These are phyloP conservation scores for Candida taoyuanica DNA, from an alignment of 805 yeast genomes.

Conservation along the genomic window DNA sequence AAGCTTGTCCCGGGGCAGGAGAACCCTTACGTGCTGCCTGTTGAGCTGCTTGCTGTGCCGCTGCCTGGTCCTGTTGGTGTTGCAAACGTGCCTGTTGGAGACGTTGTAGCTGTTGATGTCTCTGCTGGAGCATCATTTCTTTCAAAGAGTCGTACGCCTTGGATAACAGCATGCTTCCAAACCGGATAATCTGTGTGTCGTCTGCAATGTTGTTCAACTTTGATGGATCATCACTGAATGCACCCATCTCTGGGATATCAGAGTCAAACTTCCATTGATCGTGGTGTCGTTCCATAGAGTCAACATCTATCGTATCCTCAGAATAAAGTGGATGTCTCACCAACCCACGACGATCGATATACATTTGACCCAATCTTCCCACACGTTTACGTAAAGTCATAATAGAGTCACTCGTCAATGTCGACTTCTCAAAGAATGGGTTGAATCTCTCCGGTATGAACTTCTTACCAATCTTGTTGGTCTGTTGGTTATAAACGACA, in stretches of 20 bases:
- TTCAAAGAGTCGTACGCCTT: conserved; percentile 78
- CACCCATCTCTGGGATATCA: conserved; percentile 44
- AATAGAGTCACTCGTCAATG: conserved; percentile 37
- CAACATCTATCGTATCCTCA: conserved; percentile 26
- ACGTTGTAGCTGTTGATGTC: conserved; percentile 10
- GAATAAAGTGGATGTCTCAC: conserved; percentile 29
- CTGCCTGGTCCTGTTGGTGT: conserved; percentile 3
- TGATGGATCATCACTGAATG: conserved; percentile 75
- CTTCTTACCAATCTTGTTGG: conserved; percentile 26
- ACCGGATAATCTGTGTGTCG: conserved; percentile 84
- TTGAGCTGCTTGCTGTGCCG: conserved; percentile 1
- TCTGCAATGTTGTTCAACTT: conserved; percentile 75
- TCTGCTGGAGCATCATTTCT: conserved; percentile 67
- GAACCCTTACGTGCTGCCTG: conserved; percentile 1
- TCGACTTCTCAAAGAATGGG: conserved; percentile 32
- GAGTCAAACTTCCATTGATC: conserved; percentile 67
- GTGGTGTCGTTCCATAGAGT: conserved; percentile 42
- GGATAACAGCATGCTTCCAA: conserved; percentile 85
- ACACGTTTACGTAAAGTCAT: conserved; percentile 66
- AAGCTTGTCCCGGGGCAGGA: not conserved
- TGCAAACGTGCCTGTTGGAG: conserved; percentile 2
- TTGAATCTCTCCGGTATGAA: conserved; percentile 31
- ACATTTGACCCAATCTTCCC: conserved; percentile 66
- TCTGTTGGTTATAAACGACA: conserved; percentile 22
- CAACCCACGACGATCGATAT: conserved; percentile 70